phyloP scores from a whole-genome alignment of 148 eudicot species.

The Bassia scoparia region DNA sequence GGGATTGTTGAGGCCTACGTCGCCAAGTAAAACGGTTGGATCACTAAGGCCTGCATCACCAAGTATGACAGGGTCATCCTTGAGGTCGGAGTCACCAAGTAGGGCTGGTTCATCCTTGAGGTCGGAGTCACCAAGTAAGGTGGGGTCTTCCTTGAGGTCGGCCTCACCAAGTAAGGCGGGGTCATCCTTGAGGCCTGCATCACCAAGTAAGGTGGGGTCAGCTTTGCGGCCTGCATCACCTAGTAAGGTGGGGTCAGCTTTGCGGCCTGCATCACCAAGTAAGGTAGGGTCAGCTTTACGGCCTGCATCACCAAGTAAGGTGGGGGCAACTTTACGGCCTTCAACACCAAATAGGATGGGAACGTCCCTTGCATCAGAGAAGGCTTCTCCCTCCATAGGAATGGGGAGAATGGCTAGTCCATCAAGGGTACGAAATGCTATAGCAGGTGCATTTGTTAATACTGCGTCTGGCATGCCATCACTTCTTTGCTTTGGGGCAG shows the following conservation, averaged over 20 bases:
- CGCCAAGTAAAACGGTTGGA: slow-evolving; percentile 31
- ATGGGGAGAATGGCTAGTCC: slow-evolving; percentile 51
- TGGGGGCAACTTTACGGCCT: slow-evolving; percentile 26
- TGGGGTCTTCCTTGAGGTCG: slow-evolving; percentile 28
- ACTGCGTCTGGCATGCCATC: slow-evolving; percentile 38
- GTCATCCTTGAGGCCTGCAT: slow-evolving; percentile 24
- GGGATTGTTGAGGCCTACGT: slow-evolving; percentile 25
- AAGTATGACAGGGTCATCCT: slow-evolving; percentile 22
- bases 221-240: slow-evolving; percentile 42
- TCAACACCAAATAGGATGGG: slow-evolving; percentile 41
- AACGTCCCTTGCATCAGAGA: slow-evolving; percentile 16
- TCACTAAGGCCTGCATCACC: background rate
- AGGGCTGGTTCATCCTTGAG: slow-evolving; percentile 17
- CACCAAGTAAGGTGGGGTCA: slow-evolving; percentile 15
- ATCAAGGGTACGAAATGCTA: slow-evolving; percentile 39
- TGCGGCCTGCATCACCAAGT: slow-evolving; percentile 3
- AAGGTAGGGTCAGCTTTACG: slow-evolving; percentile 32
- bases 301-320: slow-evolving; percentile 34
- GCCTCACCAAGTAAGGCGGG: slow-evolving; percentile 37
- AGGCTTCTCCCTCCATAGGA: slow-evolving; percentile 38
- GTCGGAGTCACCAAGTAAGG: slow-evolving; percentile 25
- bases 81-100: slow-evolving; percentile 41
- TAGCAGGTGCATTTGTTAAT: slow-evolving; percentile 22
- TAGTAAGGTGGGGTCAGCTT: slow-evolving; percentile 23
- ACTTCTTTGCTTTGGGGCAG: slow-evolving; percentile 51